A percentile compares a stretch with the other conserved stretches of the same genome.
phyloP scores from a whole-genome alignment of 108 stramenopile genomes.

The Schizochytrium sp. region DNA sequence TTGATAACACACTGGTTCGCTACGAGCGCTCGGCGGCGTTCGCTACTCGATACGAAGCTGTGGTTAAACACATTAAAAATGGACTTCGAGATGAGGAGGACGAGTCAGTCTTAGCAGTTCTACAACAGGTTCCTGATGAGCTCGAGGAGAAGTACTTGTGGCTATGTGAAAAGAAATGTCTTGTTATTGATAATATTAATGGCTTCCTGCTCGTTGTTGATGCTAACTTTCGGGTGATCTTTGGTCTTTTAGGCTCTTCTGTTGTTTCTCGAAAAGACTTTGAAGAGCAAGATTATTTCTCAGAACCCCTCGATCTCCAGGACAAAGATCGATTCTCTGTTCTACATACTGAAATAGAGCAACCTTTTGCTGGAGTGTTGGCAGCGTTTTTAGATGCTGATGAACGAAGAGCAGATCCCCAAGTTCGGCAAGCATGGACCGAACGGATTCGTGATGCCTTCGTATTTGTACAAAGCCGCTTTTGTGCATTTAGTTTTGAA shows the following conservation, averaged over 20 bases:
- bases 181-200: not conserved
- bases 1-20: conserved; percentile 47
- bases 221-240: not conserved
- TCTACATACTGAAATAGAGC: conserved; percentile 28
- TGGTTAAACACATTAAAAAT: not conserved
- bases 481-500: conserved; percentile 23
- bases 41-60: not conserved
- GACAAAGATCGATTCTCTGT: not conserved
- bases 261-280: not conserved
- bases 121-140: not conserved
- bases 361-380: conserved; percentile 20
- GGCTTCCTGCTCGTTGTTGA: not conserved
- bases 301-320: not conserved
- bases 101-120: not conserved
- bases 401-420: not conserved
- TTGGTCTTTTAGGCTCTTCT: not conserved
- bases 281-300: not conserved
- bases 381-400: not conserved
- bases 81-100: not conserved
- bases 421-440: not conserved
- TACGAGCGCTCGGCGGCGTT: not conserved
- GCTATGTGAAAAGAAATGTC: conserved; percentile 9
- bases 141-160: not conserved
- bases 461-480: not conserved
- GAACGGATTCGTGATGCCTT: not conserved